A percentile compares a stretch with the other conserved stretches of the same genome.
phyloP scores from a whole-genome alignment of 2,329 filamentous ascomycete species.

The Aspergillus brasiliensis region DNA sequence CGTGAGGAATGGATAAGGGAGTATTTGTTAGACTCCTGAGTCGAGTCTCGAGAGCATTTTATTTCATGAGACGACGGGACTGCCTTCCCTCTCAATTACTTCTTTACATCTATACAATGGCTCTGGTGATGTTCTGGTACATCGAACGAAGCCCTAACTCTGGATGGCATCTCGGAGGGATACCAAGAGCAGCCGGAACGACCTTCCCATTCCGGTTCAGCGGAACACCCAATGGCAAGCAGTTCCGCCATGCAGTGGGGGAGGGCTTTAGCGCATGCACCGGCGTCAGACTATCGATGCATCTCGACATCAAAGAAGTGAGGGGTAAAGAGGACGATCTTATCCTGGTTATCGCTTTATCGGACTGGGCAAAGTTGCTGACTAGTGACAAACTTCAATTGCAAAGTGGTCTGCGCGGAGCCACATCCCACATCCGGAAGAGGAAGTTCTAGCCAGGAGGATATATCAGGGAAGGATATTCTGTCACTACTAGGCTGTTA shows the following conservation, averaged over 20 bases:
- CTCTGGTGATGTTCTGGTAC: no score
- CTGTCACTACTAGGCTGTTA: background rate
- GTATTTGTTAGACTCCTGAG: background rate
- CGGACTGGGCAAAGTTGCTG: background rate
- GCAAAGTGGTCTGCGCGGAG: background rate
- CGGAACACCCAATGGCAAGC: background rate
- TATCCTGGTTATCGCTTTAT: background rate
- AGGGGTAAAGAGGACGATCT: background rate
- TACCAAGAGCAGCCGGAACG: background rate
- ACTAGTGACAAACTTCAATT: background rate
- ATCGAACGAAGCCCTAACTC: background rate
- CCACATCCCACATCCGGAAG: background rate
- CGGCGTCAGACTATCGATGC: background rate
- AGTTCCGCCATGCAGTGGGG: background rate
- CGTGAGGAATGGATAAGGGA: background rate
- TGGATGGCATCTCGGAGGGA: no score
- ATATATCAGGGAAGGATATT: background rate
- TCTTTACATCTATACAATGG: background rate
- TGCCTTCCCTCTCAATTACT: background rate
- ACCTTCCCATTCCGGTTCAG: background rate
- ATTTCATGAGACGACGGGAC: background rate
- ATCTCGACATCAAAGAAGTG: background rate
- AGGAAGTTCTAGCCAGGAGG: conserved; percentile 1
- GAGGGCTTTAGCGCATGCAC: background rate
- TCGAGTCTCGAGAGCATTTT: background rate